Conservation (phyloP, 139 green algal genomes). For the Gonium pectorale region DNA sequence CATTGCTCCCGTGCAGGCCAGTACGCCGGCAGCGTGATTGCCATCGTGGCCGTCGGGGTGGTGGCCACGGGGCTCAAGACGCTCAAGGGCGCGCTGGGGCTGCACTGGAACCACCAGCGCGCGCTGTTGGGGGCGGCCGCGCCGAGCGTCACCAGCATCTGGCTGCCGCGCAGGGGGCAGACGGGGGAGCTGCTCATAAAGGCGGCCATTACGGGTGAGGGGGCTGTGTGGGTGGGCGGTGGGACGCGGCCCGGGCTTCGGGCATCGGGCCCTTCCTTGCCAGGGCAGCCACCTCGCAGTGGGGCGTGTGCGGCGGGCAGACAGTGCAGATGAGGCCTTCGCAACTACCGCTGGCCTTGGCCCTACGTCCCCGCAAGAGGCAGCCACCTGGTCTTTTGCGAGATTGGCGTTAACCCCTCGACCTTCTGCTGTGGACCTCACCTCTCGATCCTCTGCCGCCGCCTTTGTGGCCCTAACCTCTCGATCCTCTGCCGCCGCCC, state of each 20-base stretch:
- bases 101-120: conserved; percentile 33
- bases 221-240: neutral
- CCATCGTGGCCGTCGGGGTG: conserved; percentile 39
- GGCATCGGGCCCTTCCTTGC: no score
- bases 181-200: conserved; percentile 27
- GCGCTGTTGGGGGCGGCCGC: neutral
- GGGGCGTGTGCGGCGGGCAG: no score
- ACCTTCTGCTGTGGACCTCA: no score
- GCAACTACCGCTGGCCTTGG: no score
- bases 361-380: no score
- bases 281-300: no score
- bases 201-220: conserved; percentile 42
- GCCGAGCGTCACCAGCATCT: neutral
- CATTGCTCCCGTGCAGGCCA: neutral
- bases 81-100: conserved; percentile 20
- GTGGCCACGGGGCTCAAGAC: conserved; percentile 38
- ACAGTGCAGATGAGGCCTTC: no score
- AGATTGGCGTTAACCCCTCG: no score
- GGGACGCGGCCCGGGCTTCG: neutral
- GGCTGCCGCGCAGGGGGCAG: conserved; percentile 4
- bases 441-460: no score
- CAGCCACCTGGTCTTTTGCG: no score
- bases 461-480: no score
- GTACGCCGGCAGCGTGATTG: conserved; percentile 42
- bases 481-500: no score